Conservation (phyloP, 1,284 basidiomycete genomes). For the Microbotryum violaceum region DNA sequence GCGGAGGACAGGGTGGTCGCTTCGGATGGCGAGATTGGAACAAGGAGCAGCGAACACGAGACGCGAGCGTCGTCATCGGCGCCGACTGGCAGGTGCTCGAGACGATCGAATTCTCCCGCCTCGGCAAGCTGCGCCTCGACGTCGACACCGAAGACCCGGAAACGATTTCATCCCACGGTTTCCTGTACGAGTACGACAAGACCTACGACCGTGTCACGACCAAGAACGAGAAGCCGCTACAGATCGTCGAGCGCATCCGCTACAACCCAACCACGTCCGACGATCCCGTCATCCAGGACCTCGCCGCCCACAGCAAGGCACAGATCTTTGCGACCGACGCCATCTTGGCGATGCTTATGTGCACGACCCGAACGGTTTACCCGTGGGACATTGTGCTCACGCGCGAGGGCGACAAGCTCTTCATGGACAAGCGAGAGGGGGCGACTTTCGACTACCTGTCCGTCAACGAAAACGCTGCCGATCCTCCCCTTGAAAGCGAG, state of each 20-base stretch:
- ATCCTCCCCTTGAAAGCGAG: constrained; percentile 81
- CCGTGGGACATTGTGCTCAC: constrained; percentile 98
- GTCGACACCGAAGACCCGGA: constrained; percentile 71
- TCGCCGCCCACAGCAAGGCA: constrained; percentile 68
- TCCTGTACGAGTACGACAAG: constrained; percentile 89
- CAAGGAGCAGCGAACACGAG: constrained; percentile 88
- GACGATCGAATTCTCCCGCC: constrained; percentile 92
- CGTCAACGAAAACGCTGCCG: constrained; percentile 96
- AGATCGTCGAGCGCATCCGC: constrained; percentile 87
- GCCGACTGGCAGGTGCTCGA: constrained; percentile 89
- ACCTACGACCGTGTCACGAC: constrained; percentile 92
- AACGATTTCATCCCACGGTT: constrained; percentile 80
- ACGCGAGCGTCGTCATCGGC: constrained; percentile 88
- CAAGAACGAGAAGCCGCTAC: constrained; percentile 80
- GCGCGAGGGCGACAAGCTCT: constrained; percentile 85
- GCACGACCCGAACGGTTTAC: constrained; percentile 86
- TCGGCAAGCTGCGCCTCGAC: constrained; percentile 83
- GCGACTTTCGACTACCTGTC: constrained; percentile 96
- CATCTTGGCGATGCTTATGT: constrained; percentile 95
- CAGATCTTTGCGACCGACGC: constrained; percentile 91
- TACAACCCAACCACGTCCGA: constrained; percentile 98
- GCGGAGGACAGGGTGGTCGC: constrained; percentile 54
- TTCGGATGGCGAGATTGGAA: constrained; percentile 92
- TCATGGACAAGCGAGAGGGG: constrained; percentile 96
- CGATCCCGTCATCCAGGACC: constrained; percentile 89